Evolutionary conservation across 345 rosid species (phyloP), one percentile per base, ranked within the genome.

Genomic region (Capsella bursapastoris): DNA sequence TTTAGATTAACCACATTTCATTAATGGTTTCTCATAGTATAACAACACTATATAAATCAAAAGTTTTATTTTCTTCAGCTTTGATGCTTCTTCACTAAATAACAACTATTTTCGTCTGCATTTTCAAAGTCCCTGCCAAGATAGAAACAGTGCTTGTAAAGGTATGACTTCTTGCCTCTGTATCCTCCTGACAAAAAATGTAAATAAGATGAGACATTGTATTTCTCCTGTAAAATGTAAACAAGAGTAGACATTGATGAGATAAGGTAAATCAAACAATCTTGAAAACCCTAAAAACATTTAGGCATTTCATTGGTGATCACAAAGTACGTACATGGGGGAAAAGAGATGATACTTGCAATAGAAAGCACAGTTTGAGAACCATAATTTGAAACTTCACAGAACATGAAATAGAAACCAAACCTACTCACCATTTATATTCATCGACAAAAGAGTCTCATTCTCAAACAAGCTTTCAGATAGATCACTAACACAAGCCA

Each of bases 61-160:
- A 34, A 7, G 0, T 40, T 15, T 48, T 48, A 3, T 6, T 8
- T 49, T 16, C 53, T 8, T 49, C 28, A 18, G 6, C 27, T 49
- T 49, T 22, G 25, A 22, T 22, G 25, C 25, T 22, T 16, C 27
- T 49, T 18, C 53, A 49, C 11, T 49, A 49, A 2, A 48, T 7
- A 15, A 8, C 53, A 15, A 15, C n/a, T 3, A 41, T 11, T 47
- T 3, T 64, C 44, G 43, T 45, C 18, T 7, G 40, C 41, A 64
- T 31, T 15, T 43, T 62, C 12, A 15, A 63, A 63, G 37, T 45
- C 14, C 57, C 43, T 13, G 29, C 31, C 51, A 48, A 34, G 25
- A 65, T 44, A 31, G 29, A 65, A 49, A 65, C 3, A 48, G 9
- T 34, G n/a, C 45, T 9, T 8, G 71, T 66, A 25, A 25, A 50